Conservation (phyloP, 805 yeast species). For the Lachancea nothofagi region DNA sequence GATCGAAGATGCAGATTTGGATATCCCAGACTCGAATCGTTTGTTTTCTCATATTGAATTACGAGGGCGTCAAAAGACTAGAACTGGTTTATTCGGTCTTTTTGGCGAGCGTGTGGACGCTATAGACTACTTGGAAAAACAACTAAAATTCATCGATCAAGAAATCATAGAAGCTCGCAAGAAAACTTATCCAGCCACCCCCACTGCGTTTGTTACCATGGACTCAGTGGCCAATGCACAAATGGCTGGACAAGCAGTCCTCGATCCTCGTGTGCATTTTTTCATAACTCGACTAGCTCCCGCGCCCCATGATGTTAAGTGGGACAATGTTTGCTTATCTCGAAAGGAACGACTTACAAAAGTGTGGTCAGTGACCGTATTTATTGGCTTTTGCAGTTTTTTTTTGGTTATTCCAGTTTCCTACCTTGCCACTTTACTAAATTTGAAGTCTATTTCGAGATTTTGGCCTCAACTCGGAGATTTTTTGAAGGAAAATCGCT, state of each 20-base stretch:
- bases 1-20: background rate
- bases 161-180: slow-evolving; percentile 61
- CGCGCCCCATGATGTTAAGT: slow-evolving; percentile 90
- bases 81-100: slow-evolving; percentile 54
- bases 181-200: slow-evolving; percentile 72
- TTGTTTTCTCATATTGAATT: slow-evolving; percentile 27
- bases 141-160: slow-evolving; percentile 62
- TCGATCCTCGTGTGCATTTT: slow-evolving; percentile 83
- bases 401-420: slow-evolving; percentile 78
- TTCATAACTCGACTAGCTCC: slow-evolving; percentile 84
- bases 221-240: slow-evolving; percentile 93
- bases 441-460: slow-evolving; percentile 67
- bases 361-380: slow-evolving; percentile 35
- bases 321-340: slow-evolving; percentile 85
- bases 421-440: slow-evolving; percentile 75
- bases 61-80: slow-evolving; percentile 55
- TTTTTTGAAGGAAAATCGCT: slow-evolving; percentile 53
- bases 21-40: slow-evolving; percentile 16
- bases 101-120: slow-evolving; percentile 75
- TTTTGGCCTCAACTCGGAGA: slow-evolving; percentile 81
- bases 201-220: slow-evolving; percentile 92
- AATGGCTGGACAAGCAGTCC: slow-evolving; percentile 90
- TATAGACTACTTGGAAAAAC: slow-evolving; percentile 66
- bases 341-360: slow-evolving; percentile 64
- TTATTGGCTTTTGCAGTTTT: slow-evolving; percentile 50